Evolutionary conservation across 805 yeast species (phyloP).

Genomic region (Phaffomyces opuntiae): DNA sequence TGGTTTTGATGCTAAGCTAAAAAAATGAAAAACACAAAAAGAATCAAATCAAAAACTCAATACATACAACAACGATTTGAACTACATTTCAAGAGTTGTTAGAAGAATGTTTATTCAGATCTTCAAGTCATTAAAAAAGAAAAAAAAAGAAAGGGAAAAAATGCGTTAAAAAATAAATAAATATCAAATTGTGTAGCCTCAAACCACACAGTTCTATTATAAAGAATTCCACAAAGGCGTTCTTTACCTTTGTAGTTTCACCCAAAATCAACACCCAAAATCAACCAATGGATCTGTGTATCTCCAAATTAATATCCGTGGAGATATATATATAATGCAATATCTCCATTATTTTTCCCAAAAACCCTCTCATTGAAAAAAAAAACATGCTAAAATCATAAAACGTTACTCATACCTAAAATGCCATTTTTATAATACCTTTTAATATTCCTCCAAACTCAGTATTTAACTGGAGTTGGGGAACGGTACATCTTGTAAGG

Average conservation of each 20-base stretch:
- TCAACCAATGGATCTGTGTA: not conserved
- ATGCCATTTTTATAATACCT: constrained; percentile 22
- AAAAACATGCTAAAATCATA: not conserved
- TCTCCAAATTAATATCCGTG: not conserved
- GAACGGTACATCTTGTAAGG: constrained; percentile 41
- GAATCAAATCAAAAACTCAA: too few relatives aligned
- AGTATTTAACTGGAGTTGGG: constrained; percentile 28
- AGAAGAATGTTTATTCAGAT: not conserved
- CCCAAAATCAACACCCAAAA: too few relatives aligned
- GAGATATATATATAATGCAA: not conserved
- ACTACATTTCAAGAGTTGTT: too few relatives aligned
- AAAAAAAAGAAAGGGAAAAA: too few relatives aligned
- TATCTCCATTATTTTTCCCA: not conserved
- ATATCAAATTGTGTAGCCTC: too few relatives aligned
- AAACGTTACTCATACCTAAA: constrained; percentile 12
- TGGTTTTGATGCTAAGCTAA: too few relatives aligned
- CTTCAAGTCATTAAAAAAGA: not conserved
- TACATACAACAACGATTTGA: too few relatives aligned
- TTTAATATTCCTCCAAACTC: not conserved
- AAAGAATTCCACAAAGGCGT: too few relatives aligned
- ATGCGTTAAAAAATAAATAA: too few relatives aligned
- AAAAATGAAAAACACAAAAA: too few relatives aligned
- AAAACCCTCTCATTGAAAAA: constrained; percentile 5
- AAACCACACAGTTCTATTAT: too few relatives aligned
- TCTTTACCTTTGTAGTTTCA: too few relatives aligned